Percentiles rank a stretch among this genome's conserved stretches.
phyloP scores from a whole-genome alignment of 345 rosid species.

The Aquilaria yunnanensis region DNA sequence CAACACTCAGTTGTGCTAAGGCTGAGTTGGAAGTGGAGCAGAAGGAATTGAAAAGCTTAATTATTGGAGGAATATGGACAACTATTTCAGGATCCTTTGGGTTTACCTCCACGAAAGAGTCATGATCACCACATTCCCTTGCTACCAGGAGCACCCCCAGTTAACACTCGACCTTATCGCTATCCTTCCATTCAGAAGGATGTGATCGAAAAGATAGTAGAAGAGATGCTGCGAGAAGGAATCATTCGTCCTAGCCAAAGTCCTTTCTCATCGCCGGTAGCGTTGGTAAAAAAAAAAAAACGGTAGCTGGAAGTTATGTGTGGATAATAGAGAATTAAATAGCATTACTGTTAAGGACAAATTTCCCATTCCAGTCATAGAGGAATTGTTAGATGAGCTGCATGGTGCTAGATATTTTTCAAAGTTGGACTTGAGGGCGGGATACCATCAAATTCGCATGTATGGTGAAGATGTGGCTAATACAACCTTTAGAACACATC shows the following conservation, averaged over 20 bases:
- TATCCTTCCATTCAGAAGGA: not conserved
- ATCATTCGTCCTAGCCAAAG: not conserved
- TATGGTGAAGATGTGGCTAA: not conserved
- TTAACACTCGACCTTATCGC: not conserved
- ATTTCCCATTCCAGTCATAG: not conserved
- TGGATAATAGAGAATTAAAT: not conserved
- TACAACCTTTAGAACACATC: not conserved
- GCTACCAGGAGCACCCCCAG: not conserved
- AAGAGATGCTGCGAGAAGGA: not conserved
- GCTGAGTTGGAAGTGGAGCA: too few species aligned
- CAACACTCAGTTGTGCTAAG: too few species aligned
- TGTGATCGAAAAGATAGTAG: not conserved
- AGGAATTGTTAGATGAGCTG: not conserved
- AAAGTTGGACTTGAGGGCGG: not conserved
- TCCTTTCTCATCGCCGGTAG: not conserved
- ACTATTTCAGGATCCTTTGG: not conserved
- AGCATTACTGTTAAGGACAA: not conserved
- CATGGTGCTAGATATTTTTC: not conserved
- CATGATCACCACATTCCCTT: not conserved
- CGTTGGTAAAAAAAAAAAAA: not conserved
- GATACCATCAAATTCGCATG: not conserved
- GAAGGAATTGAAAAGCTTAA: too few species aligned
- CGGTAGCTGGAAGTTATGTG: not conserved
- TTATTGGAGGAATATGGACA: not conserved
- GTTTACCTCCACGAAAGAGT: not conserved